Base-by-base conservation (phyloP, 2,329 filamentous ascomycete species). In the Cladosporium sp. region DNA sequence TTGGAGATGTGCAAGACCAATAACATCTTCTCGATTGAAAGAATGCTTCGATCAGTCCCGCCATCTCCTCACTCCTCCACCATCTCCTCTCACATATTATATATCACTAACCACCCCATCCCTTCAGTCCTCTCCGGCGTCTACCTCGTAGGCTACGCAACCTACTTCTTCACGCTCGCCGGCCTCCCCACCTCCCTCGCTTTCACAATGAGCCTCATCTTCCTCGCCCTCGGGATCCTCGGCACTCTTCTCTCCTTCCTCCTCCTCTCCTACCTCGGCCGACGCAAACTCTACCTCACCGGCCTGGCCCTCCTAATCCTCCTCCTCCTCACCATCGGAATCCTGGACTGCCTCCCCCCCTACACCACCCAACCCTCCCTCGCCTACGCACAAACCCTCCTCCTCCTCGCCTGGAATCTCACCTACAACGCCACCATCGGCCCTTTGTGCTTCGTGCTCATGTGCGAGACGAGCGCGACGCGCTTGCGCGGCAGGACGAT, bases 111-210 rank as follows among this genome's bases (percentile, higher is more conserved):
- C 22, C 4, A n/a, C n/a, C 22, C 22, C 22, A 27, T 27, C 22
- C 22, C 22, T 5, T 9, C 3, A 36, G 68, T 72, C 48, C 56
- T 73, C 4, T 68, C 66, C n/a, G 72, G 70, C 2, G 68, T 71
- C 38, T 69, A 64, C 47, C 58, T 75, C 47, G 68, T 73, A 6
- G 70, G 70, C 24, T 74, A 72, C 56, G 66, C 68, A 4, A 73
- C 70, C 3, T 77, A 76, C 59, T 77, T 77, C 65, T 75, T 77
- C 62, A 61, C 74, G 43, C 68, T 68, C 6, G 72, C 72, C 4
- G 72, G 73, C 1, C 55, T 71, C 37, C 56, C 61, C 6, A 67
- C 70, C 32, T 57, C 64, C 7, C 54, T 70, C 41, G 70, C 71
- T 1, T 72, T 70, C 59, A 60, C 60, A 40, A 68, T 75, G 66